Evolutionary conservation across 495 filamentous ascomycete species (phyloP), one percentile per base, ranked within the genome.

Genomic region (Haplographium delicatum): DNA sequence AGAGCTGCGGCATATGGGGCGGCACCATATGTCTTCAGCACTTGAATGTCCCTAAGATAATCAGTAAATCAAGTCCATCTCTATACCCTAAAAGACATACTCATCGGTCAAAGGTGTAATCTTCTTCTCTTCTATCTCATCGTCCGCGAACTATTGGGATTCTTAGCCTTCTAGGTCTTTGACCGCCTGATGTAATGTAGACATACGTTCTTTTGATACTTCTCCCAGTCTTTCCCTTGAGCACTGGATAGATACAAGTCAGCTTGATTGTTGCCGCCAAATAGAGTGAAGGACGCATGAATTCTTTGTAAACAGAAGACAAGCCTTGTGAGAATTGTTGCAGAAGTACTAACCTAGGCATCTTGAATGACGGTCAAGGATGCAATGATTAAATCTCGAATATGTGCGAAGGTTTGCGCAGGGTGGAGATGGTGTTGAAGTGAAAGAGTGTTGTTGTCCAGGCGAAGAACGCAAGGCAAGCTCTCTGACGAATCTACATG

Each of bases 61-160:
- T 61, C 10, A 54, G 39, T 39, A 37, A 45, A 43, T 49, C 38
- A 37, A 42, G 38, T 26, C 47, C 22, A 30, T 24, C 24, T 16
- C 26, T 18, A 10, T 5, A 10, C 4, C 1, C 10, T 47, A 37
- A 31, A 44, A 35, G 33, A 77, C 86, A 60, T 75, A 97, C 91
- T 95, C 91, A 75, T 96, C 93, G 57, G 90, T 81, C 28, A 98
- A 75, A 51, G 93, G 93, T 31, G 89, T 89, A 64, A 97, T 98
- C 80, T 97, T 98, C 86, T 98, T 98, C 78, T 98, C 93, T 64
- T 90, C 87, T 67, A 89, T 79, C 65, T 97, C 93, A 57, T 98
- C 93, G 65, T 98, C 93, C 51, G 84, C 91, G 62, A 86, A 98
- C 63, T 57, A 38, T 16, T 4, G 6, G 37, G 6, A 9, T 4